These are phyloP conservation scores for Auriscalpium vulgare DNA, from an alignment of 768 basidiomycete species.

Conservation along the genomic window DNA sequence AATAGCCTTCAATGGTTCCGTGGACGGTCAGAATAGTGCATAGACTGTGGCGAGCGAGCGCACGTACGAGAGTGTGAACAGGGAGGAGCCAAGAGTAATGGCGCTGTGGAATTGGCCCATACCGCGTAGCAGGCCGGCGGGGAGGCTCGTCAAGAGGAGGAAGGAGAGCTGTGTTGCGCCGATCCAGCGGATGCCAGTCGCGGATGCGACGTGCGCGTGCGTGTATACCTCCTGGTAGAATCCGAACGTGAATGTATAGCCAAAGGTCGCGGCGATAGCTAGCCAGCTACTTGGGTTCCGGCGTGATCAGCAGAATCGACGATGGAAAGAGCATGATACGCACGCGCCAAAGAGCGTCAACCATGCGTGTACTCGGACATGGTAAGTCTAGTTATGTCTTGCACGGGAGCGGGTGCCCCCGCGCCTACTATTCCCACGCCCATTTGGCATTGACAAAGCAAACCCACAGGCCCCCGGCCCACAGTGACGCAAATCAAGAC, in stretches of 20 bases:
- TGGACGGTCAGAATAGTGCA: constrained; percentile 14
- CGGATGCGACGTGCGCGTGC: neutral
- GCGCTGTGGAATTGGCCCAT: constrained; percentile 38
- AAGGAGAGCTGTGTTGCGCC: constrained; percentile 42
- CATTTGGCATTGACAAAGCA: no score
- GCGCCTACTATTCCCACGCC: no score
- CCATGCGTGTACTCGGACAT: neutral
- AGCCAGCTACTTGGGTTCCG: neutral
- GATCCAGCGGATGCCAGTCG: constrained; percentile 33
- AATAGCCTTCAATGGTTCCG: constrained; percentile 11
- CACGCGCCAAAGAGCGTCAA: neutral
- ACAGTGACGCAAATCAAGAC: no score
- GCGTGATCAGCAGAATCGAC: neutral
- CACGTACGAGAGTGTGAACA: constrained; percentile 21
- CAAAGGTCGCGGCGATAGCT: constrained; percentile 6
- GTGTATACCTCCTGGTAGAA: constrained; percentile 15
- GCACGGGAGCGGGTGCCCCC: no score
- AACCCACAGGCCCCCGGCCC: no score
- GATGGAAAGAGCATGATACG: neutral
- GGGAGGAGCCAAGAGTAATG: constrained; percentile 16
- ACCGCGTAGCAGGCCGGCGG: constrained; percentile 37
- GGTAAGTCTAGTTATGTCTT: no score
- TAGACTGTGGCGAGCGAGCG: neutral
- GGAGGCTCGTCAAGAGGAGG: constrained; percentile 32
- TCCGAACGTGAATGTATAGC: constrained; percentile 10